phyloP scores from a whole-genome alignment of 1,284 basidiomycete genomes.

The Takashimella tepidaria region DNA sequence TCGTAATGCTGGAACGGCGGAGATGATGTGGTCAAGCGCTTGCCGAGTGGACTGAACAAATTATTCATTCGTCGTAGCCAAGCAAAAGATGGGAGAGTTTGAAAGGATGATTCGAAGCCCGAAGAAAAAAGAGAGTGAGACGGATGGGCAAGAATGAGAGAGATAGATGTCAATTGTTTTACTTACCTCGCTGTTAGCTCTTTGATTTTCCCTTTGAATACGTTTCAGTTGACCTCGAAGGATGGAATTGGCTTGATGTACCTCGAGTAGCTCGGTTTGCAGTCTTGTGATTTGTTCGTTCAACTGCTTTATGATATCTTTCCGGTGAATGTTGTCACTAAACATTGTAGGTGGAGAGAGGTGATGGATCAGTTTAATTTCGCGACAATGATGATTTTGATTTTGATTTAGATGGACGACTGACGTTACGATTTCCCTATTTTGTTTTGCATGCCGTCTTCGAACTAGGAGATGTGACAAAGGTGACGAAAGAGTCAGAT shows the following conservation, averaged over 20 bases:
- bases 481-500: too few species aligned
- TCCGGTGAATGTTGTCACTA: constrained; percentile 15
- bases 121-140: too few species aligned
- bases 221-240: constrained; percentile 1
- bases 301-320: constrained; percentile 5
- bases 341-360: too few species aligned
- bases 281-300: constrained; percentile 11
- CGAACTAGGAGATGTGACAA: too few species aligned
- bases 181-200: background rate
- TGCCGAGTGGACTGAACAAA: background rate
- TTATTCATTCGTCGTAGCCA: background rate
- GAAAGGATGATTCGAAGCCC: background rate
- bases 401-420: too few species aligned
- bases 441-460: constrained; percentile 12
- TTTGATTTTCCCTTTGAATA: background rate
- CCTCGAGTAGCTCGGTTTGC: constrained; percentile 12
- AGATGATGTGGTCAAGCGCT: constrained; percentile 7
- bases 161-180: background rate
- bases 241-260: constrained; percentile 4
- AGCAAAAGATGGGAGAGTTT: background rate
- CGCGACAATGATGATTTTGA: too few species aligned
- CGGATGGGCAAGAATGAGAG: too few species aligned
- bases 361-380: too few species aligned
- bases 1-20: constrained; percentile 7
- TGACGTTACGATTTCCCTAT: constrained; percentile 15